Evolutionary conservation across 225 moss, liverwort and hornwort genomes (phyloP).

Genomic region (Straminergon stramineum): DNA sequence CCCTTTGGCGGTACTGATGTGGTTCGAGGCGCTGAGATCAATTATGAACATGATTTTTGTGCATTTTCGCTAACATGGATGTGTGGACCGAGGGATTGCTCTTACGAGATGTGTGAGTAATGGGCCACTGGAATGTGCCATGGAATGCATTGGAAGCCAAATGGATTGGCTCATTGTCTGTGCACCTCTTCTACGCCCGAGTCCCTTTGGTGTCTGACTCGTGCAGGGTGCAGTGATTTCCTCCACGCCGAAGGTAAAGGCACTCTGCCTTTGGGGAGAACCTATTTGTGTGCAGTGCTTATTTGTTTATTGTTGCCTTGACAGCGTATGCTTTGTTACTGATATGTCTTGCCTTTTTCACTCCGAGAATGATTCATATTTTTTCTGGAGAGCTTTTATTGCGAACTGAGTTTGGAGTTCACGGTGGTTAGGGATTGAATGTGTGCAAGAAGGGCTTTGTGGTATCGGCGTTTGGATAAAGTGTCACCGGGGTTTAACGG

Average conservation of each 20-base stretch:
- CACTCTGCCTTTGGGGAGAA: too few relatives aligned
- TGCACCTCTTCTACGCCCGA: constrained; percentile 40
- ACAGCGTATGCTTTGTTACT: not conserved
- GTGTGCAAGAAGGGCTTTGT: not conserved
- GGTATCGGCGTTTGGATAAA: not conserved
- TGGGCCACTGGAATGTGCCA: constrained; percentile 57
- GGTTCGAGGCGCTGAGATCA: not conserved
- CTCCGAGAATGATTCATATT: not conserved
- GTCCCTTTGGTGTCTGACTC: not conserved
- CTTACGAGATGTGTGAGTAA: not conserved
- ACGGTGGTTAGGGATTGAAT: not conserved
- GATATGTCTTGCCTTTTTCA: too few relatives aligned
- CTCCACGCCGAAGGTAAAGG: not conserved
- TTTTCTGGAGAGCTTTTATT: not conserved
- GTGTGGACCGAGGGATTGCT: constrained; percentile 1
- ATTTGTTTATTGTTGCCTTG: not conserved
- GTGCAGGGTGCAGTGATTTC: not conserved
- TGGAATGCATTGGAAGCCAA: constrained; percentile 14
- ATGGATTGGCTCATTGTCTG: not conserved
- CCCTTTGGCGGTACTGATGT: not conserved
- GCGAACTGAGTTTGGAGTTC: not conserved
- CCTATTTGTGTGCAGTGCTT: not conserved
- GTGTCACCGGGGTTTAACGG: too few relatives aligned
- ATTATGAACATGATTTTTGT: not conserved
- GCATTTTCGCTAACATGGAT: not conserved